Conservation (phyloP, 2,329 filamentous ascomycete genomes). For the Fusarium sp. region DNA sequence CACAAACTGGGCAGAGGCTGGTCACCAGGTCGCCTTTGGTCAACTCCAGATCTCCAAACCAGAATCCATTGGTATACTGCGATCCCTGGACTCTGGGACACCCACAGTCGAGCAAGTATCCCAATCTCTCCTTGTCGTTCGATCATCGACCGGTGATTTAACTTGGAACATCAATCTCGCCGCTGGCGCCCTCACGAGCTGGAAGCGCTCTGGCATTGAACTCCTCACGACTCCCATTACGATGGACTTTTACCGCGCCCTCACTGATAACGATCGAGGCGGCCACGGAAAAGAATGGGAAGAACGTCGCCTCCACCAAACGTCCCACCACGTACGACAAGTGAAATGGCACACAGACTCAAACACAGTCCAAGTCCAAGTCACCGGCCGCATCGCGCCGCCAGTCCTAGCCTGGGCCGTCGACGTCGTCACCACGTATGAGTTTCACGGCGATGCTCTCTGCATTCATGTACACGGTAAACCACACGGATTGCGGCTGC, state of each 20-base stretch:
- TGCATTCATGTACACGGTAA: slow-evolving; percentile 59
- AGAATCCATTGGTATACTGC: slow-evolving; percentile 39
- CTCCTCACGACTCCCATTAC: slow-evolving; percentile 57
- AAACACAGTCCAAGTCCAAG: slow-evolving; percentile 52
- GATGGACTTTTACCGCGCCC: slow-evolving; percentile 71
- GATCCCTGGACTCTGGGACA: slow-evolving; percentile 16
- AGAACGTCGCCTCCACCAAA: slow-evolving; percentile 57
- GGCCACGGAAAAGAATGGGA: slow-evolving; percentile 66
- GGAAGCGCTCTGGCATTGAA: slow-evolving; percentile 51
- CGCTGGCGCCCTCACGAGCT: slow-evolving; percentile 55
- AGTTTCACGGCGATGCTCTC: slow-evolving; percentile 57
- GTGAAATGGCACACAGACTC: slow-evolving; percentile 47
- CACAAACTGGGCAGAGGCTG: slow-evolving; percentile 62
- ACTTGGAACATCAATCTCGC: slow-evolving; percentile 58
- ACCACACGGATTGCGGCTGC: slow-evolving; percentile 59
- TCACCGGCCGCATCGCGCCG: slow-evolving; percentile 67
- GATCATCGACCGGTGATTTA: slow-evolving; percentile 47
- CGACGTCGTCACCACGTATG: slow-evolving; percentile 64
- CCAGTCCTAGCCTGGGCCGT: slow-evolving; percentile 71
- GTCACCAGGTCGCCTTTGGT: slow-evolving; percentile 63
- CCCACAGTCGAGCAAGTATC: slow-evolving; percentile 35
- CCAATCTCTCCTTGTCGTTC: slow-evolving; percentile 45
- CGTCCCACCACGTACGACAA: slow-evolving; percentile 53
- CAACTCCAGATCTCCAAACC: slow-evolving; percentile 55
- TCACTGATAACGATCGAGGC: slow-evolving; percentile 73